phyloP scores from a whole-genome alignment of 148 eudicot genomes.

The Limonium bicolor region DNA sequence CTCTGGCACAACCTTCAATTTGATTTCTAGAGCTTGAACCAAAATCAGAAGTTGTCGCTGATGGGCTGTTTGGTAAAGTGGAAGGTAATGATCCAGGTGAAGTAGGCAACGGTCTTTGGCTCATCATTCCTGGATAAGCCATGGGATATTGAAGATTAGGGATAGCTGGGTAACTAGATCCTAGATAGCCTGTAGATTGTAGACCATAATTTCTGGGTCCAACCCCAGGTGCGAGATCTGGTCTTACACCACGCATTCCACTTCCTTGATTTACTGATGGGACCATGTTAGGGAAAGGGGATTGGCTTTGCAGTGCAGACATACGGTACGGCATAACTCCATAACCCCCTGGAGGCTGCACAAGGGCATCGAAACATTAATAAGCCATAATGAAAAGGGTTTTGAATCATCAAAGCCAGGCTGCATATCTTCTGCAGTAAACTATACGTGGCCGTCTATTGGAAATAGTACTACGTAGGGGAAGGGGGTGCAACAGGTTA shows the following conservation, averaged over 20 bases:
- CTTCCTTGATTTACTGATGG: slow-evolving; percentile 51
- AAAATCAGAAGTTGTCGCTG: slow-evolving; percentile 62
- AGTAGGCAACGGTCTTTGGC: slow-evolving; percentile 44
- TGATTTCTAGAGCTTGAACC: slow-evolving; percentile 50
- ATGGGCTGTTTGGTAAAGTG: slow-evolving; percentile 28
- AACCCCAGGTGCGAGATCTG: slow-evolving; percentile 48
- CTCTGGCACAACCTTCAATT: slow-evolving; percentile 93
- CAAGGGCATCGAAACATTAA: no score
- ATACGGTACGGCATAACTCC: slow-evolving; percentile 75
- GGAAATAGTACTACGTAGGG: no score
- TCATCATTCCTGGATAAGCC: slow-evolving; percentile 50
- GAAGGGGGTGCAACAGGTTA: no score
- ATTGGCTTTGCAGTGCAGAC: slow-evolving; percentile 63
- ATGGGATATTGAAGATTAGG: slow-evolving; percentile 52
- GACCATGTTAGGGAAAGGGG: slow-evolving; percentile 33
- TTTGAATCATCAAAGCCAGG: no score
- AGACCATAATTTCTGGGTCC: slow-evolving; percentile 47
- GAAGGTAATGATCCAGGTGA: slow-evolving; percentile 42
- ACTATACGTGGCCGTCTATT: no score
- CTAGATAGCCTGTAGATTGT: slow-evolving; percentile 28
- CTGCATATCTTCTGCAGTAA: no score
- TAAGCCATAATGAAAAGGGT: no score
- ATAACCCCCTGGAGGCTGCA: slow-evolving; percentile 71
- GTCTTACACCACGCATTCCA: slow-evolving; percentile 44
- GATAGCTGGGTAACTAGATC: slow-evolving; percentile 50